Evolutionary conservation across 768 basidiomycete genomes (phyloP), one percentile per base, ranked within the genome.

Genomic region (Hericium rajendrae): DNA sequence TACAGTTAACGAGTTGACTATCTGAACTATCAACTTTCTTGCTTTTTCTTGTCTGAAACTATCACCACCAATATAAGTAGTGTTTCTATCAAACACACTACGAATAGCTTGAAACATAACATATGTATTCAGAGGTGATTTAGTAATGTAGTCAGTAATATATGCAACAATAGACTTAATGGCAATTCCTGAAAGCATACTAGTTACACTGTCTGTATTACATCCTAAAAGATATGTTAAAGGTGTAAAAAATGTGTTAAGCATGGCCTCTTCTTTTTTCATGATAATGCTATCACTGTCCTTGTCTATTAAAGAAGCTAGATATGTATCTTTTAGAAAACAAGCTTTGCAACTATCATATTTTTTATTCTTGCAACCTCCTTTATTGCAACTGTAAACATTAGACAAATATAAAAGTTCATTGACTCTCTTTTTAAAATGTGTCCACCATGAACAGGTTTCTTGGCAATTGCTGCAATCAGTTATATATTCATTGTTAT

Each of bases 101-200:
- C 54, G 48, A 0, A 72, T 60, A 8, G 69, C 57, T 0, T 74
- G 66, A 64, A 77, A 76, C 26, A 74, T 66, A 11, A 63, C 63
- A 61, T 74, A 66, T 0, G 71, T 74, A 48, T 76, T 78, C 13
- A 79, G 57, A 2, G 62, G 46, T 0, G 65, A 48, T 59, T 79
- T 79, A 0, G 74, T 76, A 0, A 78, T 67, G 61, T 79, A 79
- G 38, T 78, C 74, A 4, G 75, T 67, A 0, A 76, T 66, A 64
- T 76, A 76, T 20, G 68, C 62, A 0, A 75, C 57, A 2, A 74
- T 65, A 15, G 72, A 67, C 52, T 75, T 74, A 1, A 77, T 66
- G 0, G 71, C 64, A 3, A 74, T 76, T 0, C 75, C 75, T 18
- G 72, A 75, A 16, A 70, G 51, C 1, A 76, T 51, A 55, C 69